Percentiles rank a stretch among this genome's conserved stretches.
phyloP scores from a whole-genome alignment of 768 basidiomycete species.

The Porpolomopsis calyptriformis region DNA sequence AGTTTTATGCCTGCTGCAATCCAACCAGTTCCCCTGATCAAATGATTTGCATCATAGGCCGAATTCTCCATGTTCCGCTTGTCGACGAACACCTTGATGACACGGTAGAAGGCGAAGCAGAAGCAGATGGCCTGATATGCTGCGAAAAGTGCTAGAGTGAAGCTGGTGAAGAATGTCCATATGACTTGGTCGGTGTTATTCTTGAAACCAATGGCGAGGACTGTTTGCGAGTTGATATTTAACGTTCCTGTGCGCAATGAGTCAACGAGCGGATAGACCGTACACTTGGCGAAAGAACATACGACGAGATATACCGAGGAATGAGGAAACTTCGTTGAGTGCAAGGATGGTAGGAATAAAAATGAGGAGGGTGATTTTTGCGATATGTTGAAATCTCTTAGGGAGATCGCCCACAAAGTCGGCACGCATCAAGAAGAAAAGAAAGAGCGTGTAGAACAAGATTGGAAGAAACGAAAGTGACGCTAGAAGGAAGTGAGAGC shows the following conservation, averaged over 20 bases:
- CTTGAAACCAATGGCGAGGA: conserved; percentile 33
- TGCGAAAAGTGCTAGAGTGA: conserved; percentile 50
- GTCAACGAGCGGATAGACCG: neutral
- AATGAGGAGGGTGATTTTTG: conserved; percentile 35
- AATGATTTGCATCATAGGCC: conserved; percentile 33
- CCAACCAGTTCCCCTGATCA: conserved; percentile 57
- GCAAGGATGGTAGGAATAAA: conserved; percentile 47
- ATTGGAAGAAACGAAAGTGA: conserved; percentile 55
- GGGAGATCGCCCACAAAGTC: conserved; percentile 48
- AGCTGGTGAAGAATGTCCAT: conserved; percentile 48
- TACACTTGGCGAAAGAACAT: conserved; percentile 15
- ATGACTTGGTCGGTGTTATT: conserved; percentile 24
- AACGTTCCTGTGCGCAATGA: conserved; percentile 9
- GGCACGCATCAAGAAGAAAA: conserved; percentile 44
- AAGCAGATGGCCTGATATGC: conserved; percentile 51
- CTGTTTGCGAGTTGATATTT: neutral
- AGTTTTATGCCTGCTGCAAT: conserved; percentile 49
- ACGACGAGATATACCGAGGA: conserved; percentile 51
- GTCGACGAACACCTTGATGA: conserved; percentile 38
- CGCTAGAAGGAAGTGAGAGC: conserved; percentile 22
- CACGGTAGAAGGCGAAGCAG: conserved; percentile 46
- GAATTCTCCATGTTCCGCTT: conserved; percentile 41
- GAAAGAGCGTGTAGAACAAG: conserved; percentile 49
- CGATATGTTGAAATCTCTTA: conserved; percentile 31
- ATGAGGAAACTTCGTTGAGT: conserved; percentile 53